A percentile compares a stretch with the other conserved stretches of the same genome.
Evolutionary conservation across 2,329 filamentous ascomycete genomes (phyloP).

Genomic region (Diaporthe vaccinii): DNA sequence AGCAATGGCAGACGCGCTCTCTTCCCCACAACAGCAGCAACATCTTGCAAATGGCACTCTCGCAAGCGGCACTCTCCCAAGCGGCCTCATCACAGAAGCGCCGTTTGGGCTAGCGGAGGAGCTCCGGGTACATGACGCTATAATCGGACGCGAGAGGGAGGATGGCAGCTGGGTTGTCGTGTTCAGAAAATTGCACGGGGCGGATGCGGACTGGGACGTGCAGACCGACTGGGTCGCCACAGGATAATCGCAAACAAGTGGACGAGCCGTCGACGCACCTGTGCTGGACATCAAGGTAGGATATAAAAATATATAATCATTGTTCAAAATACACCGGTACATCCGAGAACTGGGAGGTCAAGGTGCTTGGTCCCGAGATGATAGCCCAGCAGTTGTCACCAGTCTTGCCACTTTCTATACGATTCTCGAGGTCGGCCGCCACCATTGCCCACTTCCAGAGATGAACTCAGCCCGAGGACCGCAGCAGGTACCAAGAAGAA

Average conservation of each 20-base stretch:
- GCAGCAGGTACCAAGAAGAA: not conserved
- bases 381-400: not conserved
- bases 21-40: conserved; percentile 15
- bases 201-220: conserved; percentile 49
- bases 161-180: conserved; percentile 51
- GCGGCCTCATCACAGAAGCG: conserved; percentile 45
- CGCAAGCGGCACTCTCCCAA: not conserved
- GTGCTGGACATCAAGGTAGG: not conserved
- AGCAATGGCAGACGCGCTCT: not conserved
- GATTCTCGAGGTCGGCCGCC: not conserved
- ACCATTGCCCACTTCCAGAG: not conserved
- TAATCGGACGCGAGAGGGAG: conserved; percentile 49
- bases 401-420: not conserved
- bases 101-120: conserved; percentile 52
- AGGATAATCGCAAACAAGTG: not conserved
- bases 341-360: not conserved
- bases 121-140: conserved; percentile 48
- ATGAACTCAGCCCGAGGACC: not conserved
- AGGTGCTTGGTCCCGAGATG: not conserved
- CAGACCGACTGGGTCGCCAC: conserved; percentile 46
- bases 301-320: not conserved
- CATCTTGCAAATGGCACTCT: not conserved
- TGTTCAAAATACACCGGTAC: not conserved
- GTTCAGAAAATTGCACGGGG: conserved; percentile 48
- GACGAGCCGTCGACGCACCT: not conserved